These are phyloP conservation scores for Gyrodon lividus DNA, from an alignment of 768 basidiomycete species.

Conservation along the genomic window DNA sequence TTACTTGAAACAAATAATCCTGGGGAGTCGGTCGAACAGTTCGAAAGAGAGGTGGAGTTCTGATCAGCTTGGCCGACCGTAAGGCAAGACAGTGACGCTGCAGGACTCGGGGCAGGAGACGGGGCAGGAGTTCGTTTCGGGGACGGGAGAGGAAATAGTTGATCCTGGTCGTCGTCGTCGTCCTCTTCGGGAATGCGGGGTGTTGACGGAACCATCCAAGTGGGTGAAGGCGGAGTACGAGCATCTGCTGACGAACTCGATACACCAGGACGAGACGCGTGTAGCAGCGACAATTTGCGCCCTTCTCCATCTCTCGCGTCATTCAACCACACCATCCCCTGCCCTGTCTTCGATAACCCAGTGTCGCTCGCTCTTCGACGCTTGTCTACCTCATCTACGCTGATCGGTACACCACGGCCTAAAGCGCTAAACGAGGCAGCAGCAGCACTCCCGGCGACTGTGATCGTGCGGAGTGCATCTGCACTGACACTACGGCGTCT, in stretches of 20 bases:
- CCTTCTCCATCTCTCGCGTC: background rate
- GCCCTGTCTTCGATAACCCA: background rate
- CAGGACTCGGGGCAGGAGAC: constrained; percentile 38
- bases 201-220: constrained; percentile 10
- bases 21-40: constrained; percentile 15
- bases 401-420: constrained; percentile 38
- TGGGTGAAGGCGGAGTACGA: constrained; percentile 14
- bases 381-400: constrained; percentile 66
- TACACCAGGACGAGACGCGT: background rate
- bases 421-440: constrained; percentile 20
- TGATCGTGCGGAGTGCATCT: constrained; percentile 28
- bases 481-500: constrained; percentile 51
- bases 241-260: background rate
- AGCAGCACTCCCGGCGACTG: constrained; percentile 31
- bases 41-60: constrained; percentile 10
- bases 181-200: constrained; percentile 34
- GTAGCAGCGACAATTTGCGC: background rate
- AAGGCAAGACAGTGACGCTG: constrained; percentile 30
- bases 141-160: constrained; percentile 59
- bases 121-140: constrained; percentile 52
- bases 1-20: background rate
- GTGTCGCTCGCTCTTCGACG: constrained; percentile 47
- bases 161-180: constrained; percentile 52
- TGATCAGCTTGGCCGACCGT: constrained; percentile 4
- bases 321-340: constrained; percentile 4